Percentiles rank a stretch among this genome's conserved stretches.
Conservation (phyloP, 2,329 filamentous ascomycete genomes). For the Akanthomyces muscarius region DNA sequence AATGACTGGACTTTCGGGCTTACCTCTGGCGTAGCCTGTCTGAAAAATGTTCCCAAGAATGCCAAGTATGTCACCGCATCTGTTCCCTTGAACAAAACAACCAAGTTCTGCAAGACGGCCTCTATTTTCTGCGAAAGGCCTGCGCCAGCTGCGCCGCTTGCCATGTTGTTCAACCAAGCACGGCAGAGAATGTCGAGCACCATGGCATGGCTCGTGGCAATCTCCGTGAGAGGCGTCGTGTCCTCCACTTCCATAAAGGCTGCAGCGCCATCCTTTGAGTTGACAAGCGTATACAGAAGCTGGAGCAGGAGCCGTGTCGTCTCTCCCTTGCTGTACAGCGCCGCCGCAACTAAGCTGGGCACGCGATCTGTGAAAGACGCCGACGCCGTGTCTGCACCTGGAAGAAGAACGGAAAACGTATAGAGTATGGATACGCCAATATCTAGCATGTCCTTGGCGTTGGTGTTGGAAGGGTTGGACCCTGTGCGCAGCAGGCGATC, state of each 20-base stretch:
- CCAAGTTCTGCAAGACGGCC: constrained; percentile 42
- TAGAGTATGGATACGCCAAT: constrained; percentile 60
- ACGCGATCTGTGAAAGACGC: constrained; percentile 50
- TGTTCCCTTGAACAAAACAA: constrained; percentile 53
- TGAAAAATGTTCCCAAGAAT: constrained; percentile 52
- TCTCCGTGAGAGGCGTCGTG: constrained; percentile 52
- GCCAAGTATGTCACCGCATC: constrained; percentile 57
- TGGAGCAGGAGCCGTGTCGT: constrained; percentile 53
- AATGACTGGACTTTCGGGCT: constrained; percentile 20
- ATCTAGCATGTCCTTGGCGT: constrained; percentile 58
- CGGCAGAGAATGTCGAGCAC: constrained; percentile 53
- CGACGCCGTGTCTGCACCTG: constrained; percentile 42
- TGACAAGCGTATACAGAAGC: constrained; percentile 53
- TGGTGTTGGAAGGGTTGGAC: constrained; percentile 36
- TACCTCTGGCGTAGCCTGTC: constrained; percentile 46
- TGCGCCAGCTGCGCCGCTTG: constrained; percentile 25
- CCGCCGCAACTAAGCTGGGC: constrained; percentile 47
- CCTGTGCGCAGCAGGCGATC: constrained; percentile 59
- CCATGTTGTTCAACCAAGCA: constrained; percentile 52
- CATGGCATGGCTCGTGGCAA: constrained; percentile 49
- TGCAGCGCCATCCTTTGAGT: constrained; percentile 46
- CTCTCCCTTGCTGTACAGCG: constrained; percentile 51
- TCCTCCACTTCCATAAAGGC: constrained; percentile 48
- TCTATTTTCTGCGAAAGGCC: constrained; percentile 41
- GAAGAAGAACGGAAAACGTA: constrained; percentile 56